A percentile compares a stretch with the other conserved stretches of the same genome.
Evolutionary conservation across 108 stramenopile species (phyloP).

Genomic region (Nitzschia palea): DNA sequence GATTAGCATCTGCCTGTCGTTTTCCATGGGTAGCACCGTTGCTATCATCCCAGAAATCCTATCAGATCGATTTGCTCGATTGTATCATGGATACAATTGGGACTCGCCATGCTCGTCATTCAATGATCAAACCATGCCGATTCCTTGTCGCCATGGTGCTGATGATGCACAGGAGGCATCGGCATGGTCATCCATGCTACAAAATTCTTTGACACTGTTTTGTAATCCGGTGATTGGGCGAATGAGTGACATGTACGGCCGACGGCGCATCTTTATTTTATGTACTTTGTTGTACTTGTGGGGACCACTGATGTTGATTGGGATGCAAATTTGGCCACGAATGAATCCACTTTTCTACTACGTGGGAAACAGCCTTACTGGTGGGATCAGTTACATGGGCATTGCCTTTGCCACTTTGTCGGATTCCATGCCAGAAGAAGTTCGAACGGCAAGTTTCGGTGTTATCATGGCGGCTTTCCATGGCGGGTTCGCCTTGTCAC

Average conservation of each 20-base stretch:
- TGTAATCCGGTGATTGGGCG: conserved; percentile 69
- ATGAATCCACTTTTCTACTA: conserved; percentile 65
- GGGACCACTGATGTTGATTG: conserved; percentile 51
- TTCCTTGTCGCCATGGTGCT: conserved; percentile 61
- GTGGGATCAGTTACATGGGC: conserved; percentile 57
- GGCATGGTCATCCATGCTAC: conserved; percentile 44
- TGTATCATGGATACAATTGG: conserved; percentile 57
- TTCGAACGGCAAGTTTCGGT: conserved; percentile 71
- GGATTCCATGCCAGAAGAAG: conserved; percentile 59
- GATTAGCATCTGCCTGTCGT: conserved; percentile 28
- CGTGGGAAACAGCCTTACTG: conserved; percentile 47
- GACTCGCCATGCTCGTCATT: conserved; percentile 38
- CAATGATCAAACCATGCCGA: conserved; percentile 40
- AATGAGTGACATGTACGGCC: conserved; percentile 63
- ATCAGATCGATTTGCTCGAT: conserved; percentile 76
- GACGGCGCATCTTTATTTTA: conserved; percentile 48
- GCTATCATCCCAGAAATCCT: conserved; percentile 64
- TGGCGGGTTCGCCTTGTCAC: conserved; percentile 64
- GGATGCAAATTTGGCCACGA: conserved; percentile 45
- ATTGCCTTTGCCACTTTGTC: conserved; percentile 63
- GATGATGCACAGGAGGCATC: conserved; percentile 72
- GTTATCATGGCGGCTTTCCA: conserved; percentile 63
- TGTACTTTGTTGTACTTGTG: conserved; percentile 51
- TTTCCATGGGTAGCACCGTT: conserved; percentile 48
- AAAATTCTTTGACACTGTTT: conserved; percentile 49